Evolutionary conservation across 257 asterid species (phyloP), one percentile per base, ranked within the genome.

Genomic region (Gentiana straminea): DNA sequence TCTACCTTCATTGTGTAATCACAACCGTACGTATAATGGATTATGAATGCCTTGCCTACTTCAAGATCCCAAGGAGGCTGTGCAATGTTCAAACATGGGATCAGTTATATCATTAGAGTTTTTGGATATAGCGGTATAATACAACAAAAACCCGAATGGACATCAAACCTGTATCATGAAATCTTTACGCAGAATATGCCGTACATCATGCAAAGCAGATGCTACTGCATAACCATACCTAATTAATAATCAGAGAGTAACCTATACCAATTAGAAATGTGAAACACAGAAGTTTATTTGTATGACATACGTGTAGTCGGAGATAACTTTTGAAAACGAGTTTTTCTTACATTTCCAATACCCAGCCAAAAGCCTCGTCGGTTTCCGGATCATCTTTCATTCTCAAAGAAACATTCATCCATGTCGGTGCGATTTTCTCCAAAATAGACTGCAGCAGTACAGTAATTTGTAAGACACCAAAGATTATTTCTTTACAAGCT

Each of bases 311-410:
- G 24, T 24, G 24, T 24, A 24, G 24, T 24, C 24, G 24, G 24
- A 24, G 24, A 24, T 24, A 24, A 24, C 24, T 24, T 24, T 24
- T 24, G 24, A 24, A 24, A 24, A 24, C 24, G 24, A 24, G 24
- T 24, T 15, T 15, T 15, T 24, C 96, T 50, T 75, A 85, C 99
- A 92, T 92, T 79, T 92, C 99, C 65, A 88, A 77, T 73, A 92
- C 97, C 99, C 99, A 92, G 61, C 99, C 99, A 64, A 92, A 92
- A 51, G 83, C 91, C 68, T 83, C 77, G 72, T 92, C 99, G 35
- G 99, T 81, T 75, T 92, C 99, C 6, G 85, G 81, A 61, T 92
- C 99, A 75, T 88, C 94, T 79, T 92, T 92, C 99, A 92, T 92
- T 62, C 81, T 75, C 84, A 92, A 68, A 66, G 99, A 92, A 51